These are phyloP conservation scores for Beta vulgaris DNA, from an alignment of 148 eudicot genomes.

Conservation along the genomic window DNA sequence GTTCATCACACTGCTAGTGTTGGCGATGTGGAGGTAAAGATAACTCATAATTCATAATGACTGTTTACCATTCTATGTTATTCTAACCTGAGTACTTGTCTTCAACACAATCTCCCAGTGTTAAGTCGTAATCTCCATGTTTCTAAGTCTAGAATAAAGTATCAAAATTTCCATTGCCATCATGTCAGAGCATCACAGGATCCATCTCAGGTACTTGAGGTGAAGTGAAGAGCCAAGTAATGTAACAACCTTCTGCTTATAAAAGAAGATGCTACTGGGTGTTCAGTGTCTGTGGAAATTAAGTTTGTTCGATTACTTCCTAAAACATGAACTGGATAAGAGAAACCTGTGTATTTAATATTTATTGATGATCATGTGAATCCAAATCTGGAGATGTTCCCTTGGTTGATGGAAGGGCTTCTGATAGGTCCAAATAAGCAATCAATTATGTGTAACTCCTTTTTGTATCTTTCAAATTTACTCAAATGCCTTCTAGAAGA, in stretches of 20 bases:
- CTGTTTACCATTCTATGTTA: background rate
- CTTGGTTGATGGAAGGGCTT: background rate
- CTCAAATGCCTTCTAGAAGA: background rate
- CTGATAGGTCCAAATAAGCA: no score
- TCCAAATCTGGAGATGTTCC: background rate
- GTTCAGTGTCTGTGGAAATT: background rate
- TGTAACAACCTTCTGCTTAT: no score
- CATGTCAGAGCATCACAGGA: no score
- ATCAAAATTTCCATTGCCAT: no score
- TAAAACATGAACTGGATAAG: background rate
- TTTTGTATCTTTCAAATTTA: background rate
- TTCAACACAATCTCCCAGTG: background rate
- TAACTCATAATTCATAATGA: no score
- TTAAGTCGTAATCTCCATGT: no score
- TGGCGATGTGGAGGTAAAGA: slow-evolving; percentile 85
- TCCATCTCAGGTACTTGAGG: background rate
- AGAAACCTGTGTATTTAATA: background rate
- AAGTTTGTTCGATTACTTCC: background rate
- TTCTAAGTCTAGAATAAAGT: no score
- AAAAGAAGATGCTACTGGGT: background rate
- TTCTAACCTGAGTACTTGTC: background rate
- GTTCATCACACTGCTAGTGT: slow-evolving; percentile 94
- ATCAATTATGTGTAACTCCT: no score
- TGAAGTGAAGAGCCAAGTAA: background rate
- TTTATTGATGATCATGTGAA: background rate